phyloP scores from a whole-genome alignment of 2,329 filamentous ascomycete species.

The Talaromyces sp. region DNA sequence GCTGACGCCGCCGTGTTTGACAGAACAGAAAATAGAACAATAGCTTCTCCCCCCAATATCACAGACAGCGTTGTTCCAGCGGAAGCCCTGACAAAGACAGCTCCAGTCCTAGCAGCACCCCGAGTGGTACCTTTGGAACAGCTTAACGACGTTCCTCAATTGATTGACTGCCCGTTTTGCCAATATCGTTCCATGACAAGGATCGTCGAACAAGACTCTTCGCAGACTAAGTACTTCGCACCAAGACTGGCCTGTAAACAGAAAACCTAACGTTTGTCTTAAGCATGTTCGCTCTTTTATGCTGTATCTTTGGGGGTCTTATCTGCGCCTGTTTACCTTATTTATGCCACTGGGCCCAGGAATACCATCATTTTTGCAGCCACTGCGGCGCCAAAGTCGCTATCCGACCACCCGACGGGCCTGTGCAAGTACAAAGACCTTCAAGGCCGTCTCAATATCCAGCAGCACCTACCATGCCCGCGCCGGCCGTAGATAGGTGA shows the following conservation, averaged over 20 bases:
- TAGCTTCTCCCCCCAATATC: neutral
- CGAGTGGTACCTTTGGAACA: neutral
- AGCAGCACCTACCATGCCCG: neutral
- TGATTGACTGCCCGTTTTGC: neutral
- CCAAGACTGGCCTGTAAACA: neutral
- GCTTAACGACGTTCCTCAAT: neutral
- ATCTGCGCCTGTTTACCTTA: neutral
- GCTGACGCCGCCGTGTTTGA: neutral
- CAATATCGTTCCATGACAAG: neutral
- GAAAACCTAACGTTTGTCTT: neutral
- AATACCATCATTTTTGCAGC: neutral
- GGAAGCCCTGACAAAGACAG: neutral
- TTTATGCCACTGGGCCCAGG: neutral
- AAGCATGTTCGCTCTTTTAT: neutral
- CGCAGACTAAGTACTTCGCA: neutral
- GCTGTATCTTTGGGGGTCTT: neutral
- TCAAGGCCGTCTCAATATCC: neutral
- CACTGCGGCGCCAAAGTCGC: neutral
- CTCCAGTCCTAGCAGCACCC: neutral
- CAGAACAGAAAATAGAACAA: neutral
- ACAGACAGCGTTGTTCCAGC: neutral
- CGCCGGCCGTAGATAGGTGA: neutral
- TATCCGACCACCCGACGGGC: neutral
- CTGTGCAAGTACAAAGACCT: neutral
- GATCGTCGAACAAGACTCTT: neutral